Evolutionary conservation across 176 grass and related monocot species (phyloP).

Genomic region (Triticum dicoccoides): DNA sequence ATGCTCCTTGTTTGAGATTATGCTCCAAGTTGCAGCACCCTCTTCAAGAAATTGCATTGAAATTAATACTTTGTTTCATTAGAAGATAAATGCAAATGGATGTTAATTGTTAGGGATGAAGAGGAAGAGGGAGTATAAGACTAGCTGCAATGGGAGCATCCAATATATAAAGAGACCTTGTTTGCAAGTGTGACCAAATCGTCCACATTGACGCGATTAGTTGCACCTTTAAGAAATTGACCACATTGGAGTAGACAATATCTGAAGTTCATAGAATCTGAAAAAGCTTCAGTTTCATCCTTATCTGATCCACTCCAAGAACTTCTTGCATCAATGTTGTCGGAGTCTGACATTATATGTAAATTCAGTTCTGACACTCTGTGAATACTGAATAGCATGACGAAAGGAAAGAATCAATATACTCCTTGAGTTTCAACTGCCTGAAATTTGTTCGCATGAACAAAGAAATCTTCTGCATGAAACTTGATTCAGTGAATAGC

Average conservation of each 20-base stretch:
- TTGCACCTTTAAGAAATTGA: conserved; percentile 53
- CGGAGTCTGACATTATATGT: conserved; percentile 46
- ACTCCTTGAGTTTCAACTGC: no score
- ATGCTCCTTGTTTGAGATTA: conserved; percentile 61
- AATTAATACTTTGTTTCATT: conserved; percentile 84
- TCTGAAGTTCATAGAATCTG: no score
- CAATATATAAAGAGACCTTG: conserved; percentile 68
- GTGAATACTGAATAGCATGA: neutral
- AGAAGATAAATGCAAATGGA: conserved; percentile 19
- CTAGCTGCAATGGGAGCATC: conserved; percentile 86
- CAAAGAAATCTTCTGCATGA: no score
- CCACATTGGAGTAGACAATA: no score
- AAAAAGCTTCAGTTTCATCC: no score
- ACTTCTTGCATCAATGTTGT: conserved; percentile 60
- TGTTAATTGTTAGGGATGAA: neutral
- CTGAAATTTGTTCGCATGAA: no score
- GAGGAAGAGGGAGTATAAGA: neutral
- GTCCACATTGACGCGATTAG: conserved; percentile 51
- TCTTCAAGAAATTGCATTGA: conserved; percentile 72
- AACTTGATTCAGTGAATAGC: no score
- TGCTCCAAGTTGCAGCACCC: conserved; percentile 62
- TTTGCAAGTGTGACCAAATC: conserved; percentile 69
- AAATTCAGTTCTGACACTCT: conserved; percentile 45
- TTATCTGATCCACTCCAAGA: conserved; percentile 22
- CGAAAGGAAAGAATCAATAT: no score